phyloP scores from a whole-genome alignment of 192 early-diverging fungal genomes.

The Ambispora gerdemannii region DNA sequence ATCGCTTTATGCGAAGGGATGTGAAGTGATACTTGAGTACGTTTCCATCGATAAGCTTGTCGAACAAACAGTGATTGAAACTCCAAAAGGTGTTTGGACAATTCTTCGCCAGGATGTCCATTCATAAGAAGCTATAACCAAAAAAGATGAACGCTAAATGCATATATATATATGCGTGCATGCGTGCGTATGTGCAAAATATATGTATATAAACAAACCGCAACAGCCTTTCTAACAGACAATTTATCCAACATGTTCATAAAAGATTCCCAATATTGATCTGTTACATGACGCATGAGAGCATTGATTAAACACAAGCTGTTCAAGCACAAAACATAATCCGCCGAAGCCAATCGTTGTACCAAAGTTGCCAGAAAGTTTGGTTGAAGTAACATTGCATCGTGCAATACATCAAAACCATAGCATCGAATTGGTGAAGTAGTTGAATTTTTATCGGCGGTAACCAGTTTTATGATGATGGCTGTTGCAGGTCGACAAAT shows the following conservation, averaged over 20 bases:
- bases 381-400: constrained; percentile 46
- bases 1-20: constrained; percentile 50
- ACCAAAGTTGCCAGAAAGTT: constrained; percentile 51
- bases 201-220: constrained; percentile 45
- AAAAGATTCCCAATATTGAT: constrained; percentile 48
- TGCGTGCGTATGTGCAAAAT: too few relatives aligned
- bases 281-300: constrained; percentile 59
- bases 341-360: constrained; percentile 54
- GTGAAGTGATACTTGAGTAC: constrained; percentile 44
- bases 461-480: constrained; percentile 62
- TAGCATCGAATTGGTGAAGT: constrained; percentile 40
- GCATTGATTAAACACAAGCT: constrained; percentile 62
- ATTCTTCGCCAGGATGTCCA: constrained; percentile 59
- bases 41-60: constrained; percentile 53
- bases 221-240: constrained; percentile 45
- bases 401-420: constrained; percentile 52
- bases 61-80: constrained; percentile 61
- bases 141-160: background rate
- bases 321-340: constrained; percentile 62
- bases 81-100: constrained; percentile 56
- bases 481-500: constrained; percentile 70
- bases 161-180: too few relatives aligned
- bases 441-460: constrained; percentile 36
- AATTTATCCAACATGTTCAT: constrained; percentile 50
- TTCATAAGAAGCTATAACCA: constrained; percentile 43